A percentile compares a stretch with the other conserved stretches of the same genome.
Evolutionary conservation across 345 rosid genomes (phyloP).

Genomic region (Aquilaria yunnanensis): DNA sequence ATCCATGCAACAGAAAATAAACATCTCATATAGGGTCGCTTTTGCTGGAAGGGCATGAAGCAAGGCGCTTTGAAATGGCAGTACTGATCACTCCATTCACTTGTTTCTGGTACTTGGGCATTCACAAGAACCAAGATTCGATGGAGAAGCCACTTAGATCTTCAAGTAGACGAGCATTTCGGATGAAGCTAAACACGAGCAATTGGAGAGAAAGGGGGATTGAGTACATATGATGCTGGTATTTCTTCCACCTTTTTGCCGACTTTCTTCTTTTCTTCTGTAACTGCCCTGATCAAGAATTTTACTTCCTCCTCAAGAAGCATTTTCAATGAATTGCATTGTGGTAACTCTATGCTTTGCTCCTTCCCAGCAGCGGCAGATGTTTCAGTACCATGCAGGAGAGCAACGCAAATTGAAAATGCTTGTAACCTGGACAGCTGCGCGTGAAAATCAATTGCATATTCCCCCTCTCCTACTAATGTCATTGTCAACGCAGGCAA

Average conservation of each 20-base stretch:
- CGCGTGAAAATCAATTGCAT: constrained; percentile 85
- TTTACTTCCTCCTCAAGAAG: constrained; percentile 73
- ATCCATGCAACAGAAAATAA: neutral
- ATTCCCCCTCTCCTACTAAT: constrained; percentile 49
- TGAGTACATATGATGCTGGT: constrained; percentile 51
- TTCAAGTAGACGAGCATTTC: neutral
- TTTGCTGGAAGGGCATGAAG: neutral
- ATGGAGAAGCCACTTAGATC: neutral
- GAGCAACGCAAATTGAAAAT: constrained; percentile 77
- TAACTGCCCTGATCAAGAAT: constrained; percentile 49
- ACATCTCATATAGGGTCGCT: neutral
- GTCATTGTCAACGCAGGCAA: constrained; percentile 66
- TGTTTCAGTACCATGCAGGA: constrained; percentile 49
- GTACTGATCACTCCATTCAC: constrained; percentile 1
- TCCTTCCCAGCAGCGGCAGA: constrained; percentile 23
- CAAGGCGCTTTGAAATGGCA: neutral
- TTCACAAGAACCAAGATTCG: neutral
- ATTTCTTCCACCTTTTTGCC: constrained; percentile 32
- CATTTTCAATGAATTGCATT: constrained; percentile 48
- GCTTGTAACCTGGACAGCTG: constrained; percentile 83
- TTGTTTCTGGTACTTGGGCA: neutral
- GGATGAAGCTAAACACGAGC: constrained; percentile 53
- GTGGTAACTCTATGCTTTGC: constrained; percentile 26
- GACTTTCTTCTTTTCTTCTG: constrained; percentile 42
- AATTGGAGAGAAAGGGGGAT: constrained; percentile 92